Evolutionary conservation across 2,329 filamentous ascomycete genomes (phyloP).

Genomic region (Cercospora sp.): DNA sequence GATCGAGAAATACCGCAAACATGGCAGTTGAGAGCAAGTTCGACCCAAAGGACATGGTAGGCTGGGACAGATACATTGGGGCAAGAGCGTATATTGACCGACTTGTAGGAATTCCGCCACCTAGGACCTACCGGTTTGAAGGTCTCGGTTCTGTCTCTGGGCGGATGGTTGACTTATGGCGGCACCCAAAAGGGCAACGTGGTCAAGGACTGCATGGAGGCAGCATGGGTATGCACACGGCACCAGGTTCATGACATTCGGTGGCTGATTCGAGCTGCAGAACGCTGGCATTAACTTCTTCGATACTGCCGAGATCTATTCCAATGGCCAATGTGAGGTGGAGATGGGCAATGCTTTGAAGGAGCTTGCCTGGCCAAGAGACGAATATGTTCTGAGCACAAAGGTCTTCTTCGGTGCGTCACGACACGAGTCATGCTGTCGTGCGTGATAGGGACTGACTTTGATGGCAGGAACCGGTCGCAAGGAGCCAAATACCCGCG

Average conservation of each 20-base stretch:
- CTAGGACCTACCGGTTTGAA: slow-evolving; percentile 52
- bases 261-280: slow-evolving; percentile 13
- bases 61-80: not conserved
- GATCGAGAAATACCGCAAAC: slow-evolving; percentile 21
- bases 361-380: slow-evolving; percentile 51
- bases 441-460: not conserved
- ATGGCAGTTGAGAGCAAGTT: slow-evolving; percentile 49
- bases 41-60: slow-evolving; percentile 52
- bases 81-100: not conserved
- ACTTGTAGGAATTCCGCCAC: slow-evolving; percentile 41
- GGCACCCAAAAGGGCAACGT: slow-evolving; percentile 53
- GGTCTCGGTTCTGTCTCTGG: slow-evolving; percentile 53
- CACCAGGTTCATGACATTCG: not conserved
- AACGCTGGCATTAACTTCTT: slow-evolving; percentile 52
- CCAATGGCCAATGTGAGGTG: slow-evolving; percentile 61
- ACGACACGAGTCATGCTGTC: not conserved
- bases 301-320: slow-evolving; percentile 55
- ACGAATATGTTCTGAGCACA: slow-evolving; percentile 46
- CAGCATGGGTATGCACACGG: slow-evolving; percentile 39
- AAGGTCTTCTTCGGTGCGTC: slow-evolving; percentile 56
- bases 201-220: slow-evolving; percentile 53
- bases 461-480: slow-evolving; percentile 40
- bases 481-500: slow-evolving; percentile 59
- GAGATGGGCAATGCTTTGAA: slow-evolving; percentile 55
- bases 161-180: slow-evolving; percentile 50